Evolutionary conservation across 2,329 filamentous ascomycete species (phyloP), one percentile per base, ranked within the genome.

Genomic region (Colletotrichum sp.): DNA sequence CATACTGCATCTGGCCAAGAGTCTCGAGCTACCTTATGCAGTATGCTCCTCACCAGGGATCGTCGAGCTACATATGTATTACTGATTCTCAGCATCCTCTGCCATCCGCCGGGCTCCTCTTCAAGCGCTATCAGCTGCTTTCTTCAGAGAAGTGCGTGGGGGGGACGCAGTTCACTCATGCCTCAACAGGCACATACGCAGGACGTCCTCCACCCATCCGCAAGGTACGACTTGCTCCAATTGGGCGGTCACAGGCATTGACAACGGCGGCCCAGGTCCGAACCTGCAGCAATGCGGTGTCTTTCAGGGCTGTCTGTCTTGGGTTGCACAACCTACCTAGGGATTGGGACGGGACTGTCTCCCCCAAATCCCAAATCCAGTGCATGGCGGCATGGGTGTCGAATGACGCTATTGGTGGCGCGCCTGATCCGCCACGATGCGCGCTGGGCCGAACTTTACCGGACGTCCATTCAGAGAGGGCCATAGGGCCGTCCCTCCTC

Each of bases 381-480:
- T 68, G 65, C 26, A 68, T 48, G 30, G 26, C 64, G 60, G 63
- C 63, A 63, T 59, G 48, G 44, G 60, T 52, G 28, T 60, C 34
- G 60, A 55, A 60, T 66, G 72, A 71, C 67, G 73, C 69, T 57
- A 59, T 65, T 75, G 63, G 73, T 28, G 32, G 66, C 68, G 52
- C 52, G 34, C 24, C 68, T 22, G 34, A 62, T 67, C 71, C 69
- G 66, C 65, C 67, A 55, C 48, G 59, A 69, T 69, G 72, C 72
- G 34, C 68, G 32, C 68, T 71, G 68, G 72, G 48, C 72, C 72
- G 60, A 75, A 75, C 67, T 75, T 75, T 75, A 75, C 68, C 72
- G 72, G 72, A 68, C 72, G 36, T 70, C 26, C 72, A 65, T 71
- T 62, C 64, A 55, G 59, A 48, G 44, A 8, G 13, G 34, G 39